Percentiles rank a stretch among this genome's conserved stretches.
Conservation (phyloP, 2,329 filamentous ascomycete species). For the Aureobasidium sp. region DNA sequence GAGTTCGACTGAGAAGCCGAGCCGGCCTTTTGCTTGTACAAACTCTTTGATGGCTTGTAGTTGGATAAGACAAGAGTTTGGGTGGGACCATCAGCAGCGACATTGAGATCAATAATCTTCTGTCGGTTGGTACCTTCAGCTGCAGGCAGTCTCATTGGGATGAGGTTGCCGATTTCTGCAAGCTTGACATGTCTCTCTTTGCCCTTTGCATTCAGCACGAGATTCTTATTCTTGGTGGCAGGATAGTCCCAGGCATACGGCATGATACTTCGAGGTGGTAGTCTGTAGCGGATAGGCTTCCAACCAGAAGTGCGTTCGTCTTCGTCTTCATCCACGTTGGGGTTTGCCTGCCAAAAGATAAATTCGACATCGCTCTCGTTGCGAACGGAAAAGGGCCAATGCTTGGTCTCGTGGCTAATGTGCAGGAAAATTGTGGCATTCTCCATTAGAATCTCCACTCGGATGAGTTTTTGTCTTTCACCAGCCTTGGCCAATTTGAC, state of each 20-base stretch:
- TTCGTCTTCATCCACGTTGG: slow-evolving; percentile 86
- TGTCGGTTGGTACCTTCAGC: slow-evolving; percentile 53
- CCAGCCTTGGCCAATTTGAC: slow-evolving; percentile 88
- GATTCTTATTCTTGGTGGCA: slow-evolving; percentile 89
- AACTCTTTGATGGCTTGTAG: slow-evolving; percentile 83
- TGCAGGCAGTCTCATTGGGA: slow-evolving; percentile 84
- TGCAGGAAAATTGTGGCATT: slow-evolving; percentile 89
- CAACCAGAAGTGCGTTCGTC: slow-evolving; percentile 75
- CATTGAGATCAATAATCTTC: slow-evolving; percentile 94
- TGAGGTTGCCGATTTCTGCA: slow-evolving; percentile 90
- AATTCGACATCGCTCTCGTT: slow-evolving; percentile 98
- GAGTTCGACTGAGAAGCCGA: slow-evolving; percentile 50
- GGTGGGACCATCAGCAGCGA: slow-evolving; percentile 88
- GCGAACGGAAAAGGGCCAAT: slow-evolving; percentile 98
- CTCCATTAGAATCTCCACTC: slow-evolving; percentile 86
- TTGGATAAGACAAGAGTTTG: slow-evolving; percentile 92
- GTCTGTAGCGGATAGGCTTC: slow-evolving; percentile 83
- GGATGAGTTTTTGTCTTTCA: slow-evolving; percentile 78
- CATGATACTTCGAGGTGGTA: slow-evolving; percentile 95
- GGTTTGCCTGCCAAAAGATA: slow-evolving; percentile 90
- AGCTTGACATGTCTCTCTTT: slow-evolving; percentile 89
- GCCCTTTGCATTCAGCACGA: slow-evolving; percentile 70
- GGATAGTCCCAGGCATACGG: slow-evolving; percentile 99
- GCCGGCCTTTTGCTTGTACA: slow-evolving; percentile 64
- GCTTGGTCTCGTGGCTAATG: slow-evolving; percentile 80